A percentile compares a stretch with the other conserved stretches of the same genome.
phyloP scores from a whole-genome alignment of 1,139 yeast species.

The Protomyces macrosporus region DNA sequence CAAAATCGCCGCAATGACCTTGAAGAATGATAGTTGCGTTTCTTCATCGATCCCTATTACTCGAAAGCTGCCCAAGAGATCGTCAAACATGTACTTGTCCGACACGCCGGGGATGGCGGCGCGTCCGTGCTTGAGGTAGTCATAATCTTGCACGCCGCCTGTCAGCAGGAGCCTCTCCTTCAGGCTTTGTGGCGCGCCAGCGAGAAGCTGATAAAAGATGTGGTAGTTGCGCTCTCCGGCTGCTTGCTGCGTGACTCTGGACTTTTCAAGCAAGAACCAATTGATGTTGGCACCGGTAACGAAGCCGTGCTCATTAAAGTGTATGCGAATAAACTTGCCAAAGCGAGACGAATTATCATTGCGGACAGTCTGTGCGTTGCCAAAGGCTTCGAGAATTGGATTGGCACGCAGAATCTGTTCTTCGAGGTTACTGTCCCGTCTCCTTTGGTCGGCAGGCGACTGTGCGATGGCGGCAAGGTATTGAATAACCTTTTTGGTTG shows the following conservation, averaged over 20 bases:
- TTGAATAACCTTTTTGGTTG: slow-evolving; percentile 92
- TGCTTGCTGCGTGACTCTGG: slow-evolving; percentile 82
- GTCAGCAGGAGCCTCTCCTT: slow-evolving; percentile 48
- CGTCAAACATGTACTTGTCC: slow-evolving; percentile 61
- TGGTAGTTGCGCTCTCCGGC: slow-evolving; percentile 82
- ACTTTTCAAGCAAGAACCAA: slow-evolving; percentile 89
- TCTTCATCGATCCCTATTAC: slow-evolving; percentile 62
- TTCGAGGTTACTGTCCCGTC: slow-evolving; percentile 49
- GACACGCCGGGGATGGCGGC: slow-evolving; percentile 61
- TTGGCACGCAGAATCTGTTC: slow-evolving; percentile 85
- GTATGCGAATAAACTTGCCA: slow-evolving; percentile 91
- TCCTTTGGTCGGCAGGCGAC: slow-evolving; percentile 31
- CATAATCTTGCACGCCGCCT: slow-evolving; percentile 46
- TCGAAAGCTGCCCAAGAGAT: slow-evolving; percentile 59
- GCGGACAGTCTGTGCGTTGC: slow-evolving; percentile 92
- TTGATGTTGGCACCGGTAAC: slow-evolving; percentile 88
- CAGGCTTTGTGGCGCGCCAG: slow-evolving; percentile 55
- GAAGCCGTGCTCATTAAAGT: slow-evolving; percentile 58
- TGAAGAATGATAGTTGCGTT: slow-evolving; percentile 58
- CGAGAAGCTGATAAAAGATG: slow-evolving; percentile 77
- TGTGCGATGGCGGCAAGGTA: slow-evolving; percentile 75
- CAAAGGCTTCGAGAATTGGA: slow-evolving; percentile 92
- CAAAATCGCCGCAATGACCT: slow-evolving; percentile 66
- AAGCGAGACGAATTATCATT: slow-evolving; percentile 94
- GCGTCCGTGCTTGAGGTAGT: slow-evolving; percentile 57